These are phyloP conservation scores for Lactarius sp. DNA, from an alignment of 768 basidiomycete genomes.

Conservation along the genomic window DNA sequence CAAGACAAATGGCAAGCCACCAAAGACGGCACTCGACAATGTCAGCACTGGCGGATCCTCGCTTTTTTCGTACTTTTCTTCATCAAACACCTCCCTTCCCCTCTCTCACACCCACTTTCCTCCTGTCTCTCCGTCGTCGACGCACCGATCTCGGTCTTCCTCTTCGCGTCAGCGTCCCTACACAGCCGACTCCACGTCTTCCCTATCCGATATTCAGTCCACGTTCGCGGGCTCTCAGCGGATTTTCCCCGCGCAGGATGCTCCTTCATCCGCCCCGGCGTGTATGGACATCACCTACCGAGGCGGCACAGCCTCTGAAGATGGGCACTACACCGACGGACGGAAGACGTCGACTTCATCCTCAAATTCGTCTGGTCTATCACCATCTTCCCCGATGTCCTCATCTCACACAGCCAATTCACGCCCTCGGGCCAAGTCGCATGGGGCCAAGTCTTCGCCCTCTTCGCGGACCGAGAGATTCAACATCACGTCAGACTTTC, in stretches of 20 bases:
- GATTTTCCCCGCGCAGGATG: too few relatives aligned
- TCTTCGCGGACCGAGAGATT: slow-evolving; percentile 4
- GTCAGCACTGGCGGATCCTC: slow-evolving; percentile 41
- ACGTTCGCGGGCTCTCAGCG: neutral
- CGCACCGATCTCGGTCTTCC: slow-evolving; percentile 3
- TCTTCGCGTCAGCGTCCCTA: neutral
- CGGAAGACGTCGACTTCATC: neutral
- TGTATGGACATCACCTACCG: neutral
- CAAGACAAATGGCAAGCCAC: slow-evolving; percentile 33
- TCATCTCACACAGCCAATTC: neutral
- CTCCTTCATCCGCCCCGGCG: slow-evolving; percentile 15
- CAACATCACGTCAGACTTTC: slow-evolving; percentile 24
- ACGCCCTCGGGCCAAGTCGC: neutral
- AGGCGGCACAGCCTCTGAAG: slow-evolving; percentile 3
- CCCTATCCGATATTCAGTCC: slow-evolving; percentile 9
- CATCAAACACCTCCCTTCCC: slow-evolving; percentile 34
- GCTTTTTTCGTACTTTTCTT: slow-evolving; percentile 56
- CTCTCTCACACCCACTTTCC: slow-evolving; percentile 26
- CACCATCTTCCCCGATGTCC: neutral
- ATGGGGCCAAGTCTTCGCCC: neutral
- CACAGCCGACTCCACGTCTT: neutral
- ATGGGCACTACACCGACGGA: neutral
- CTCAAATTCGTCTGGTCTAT: neutral
- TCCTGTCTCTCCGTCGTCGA: slow-evolving; percentile 17
- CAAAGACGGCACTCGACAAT: slow-evolving; percentile 25